Conservation (phyloP, 257 asterid genomes). For the Plectranthus barbatus region DNA sequence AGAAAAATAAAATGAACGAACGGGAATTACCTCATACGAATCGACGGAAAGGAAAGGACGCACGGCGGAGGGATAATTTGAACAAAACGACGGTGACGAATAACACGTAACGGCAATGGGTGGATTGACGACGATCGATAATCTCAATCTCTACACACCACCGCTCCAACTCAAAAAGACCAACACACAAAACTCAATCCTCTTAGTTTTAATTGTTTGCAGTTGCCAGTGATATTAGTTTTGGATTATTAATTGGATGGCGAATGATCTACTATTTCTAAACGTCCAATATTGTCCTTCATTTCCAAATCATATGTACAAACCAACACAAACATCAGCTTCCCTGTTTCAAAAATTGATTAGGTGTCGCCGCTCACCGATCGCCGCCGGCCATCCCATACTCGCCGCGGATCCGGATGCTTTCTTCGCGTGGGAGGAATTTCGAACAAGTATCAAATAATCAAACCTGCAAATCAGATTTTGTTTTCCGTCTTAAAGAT, state of each 20-base stretch:
- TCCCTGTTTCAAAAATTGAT: constrained; percentile 34
- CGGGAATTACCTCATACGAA: constrained; percentile 20
- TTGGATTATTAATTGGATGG: constrained; percentile 1
- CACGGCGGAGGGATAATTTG: background rate
- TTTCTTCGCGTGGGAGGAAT: constrained; percentile 1
- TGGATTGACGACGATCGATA: constrained; percentile 4
- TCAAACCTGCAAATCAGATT: constrained; percentile 58
- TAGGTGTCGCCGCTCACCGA: constrained; percentile 25
- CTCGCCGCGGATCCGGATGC: constrained; percentile 5
- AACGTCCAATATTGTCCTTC: constrained; percentile 28
- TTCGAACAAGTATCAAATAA: constrained; percentile 11
- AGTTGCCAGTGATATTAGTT: background rate
- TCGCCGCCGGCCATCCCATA: constrained; percentile 19
- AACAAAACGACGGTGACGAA: constrained; percentile 6
- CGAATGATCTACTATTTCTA: constrained; percentile 5
- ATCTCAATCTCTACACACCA: constrained; percentile 2
- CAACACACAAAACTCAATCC: constrained; percentile 6
- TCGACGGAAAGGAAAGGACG: constrained; percentile 7
- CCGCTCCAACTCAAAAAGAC: constrained; percentile 10
- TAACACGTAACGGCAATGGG: constrained; percentile 16
- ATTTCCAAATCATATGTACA: constrained; percentile 32
- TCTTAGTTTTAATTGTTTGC: constrained; percentile 7
- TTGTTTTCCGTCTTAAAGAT: background rate
- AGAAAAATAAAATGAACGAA: background rate
- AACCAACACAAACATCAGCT: constrained; percentile 20